Conservation (phyloP, 78 protist species). For the Tieghemostelium lacteum region DNA sequence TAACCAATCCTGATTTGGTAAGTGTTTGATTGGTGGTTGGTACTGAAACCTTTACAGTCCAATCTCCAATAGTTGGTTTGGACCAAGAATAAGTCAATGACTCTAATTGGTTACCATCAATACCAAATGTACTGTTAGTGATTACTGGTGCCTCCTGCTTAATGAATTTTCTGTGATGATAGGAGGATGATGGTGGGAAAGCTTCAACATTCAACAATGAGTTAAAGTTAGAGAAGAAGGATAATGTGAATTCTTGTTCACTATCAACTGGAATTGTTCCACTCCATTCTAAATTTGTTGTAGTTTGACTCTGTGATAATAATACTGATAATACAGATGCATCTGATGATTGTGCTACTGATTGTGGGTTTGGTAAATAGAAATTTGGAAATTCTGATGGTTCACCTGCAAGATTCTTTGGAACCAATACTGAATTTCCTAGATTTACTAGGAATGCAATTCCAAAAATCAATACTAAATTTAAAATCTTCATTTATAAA, state of each 20-base stretch:
- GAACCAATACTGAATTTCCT: constrained; percentile 9
- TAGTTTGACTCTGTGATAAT: constrained; percentile 7
- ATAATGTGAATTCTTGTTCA: constrained; percentile 26
- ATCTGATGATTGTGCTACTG: constrained; percentile 52
- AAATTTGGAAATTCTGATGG: constrained; percentile 43
- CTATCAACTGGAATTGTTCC: constrained; percentile 63
- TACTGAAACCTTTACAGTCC: constrained; percentile 52
- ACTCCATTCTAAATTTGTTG: constrained; percentile 23
- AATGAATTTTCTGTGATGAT: background rate
- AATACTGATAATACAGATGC: constrained; percentile 11
- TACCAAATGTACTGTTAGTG: constrained; percentile 40
- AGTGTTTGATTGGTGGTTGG: background rate
- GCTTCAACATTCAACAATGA: constrained; percentile 10
- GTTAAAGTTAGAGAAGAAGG: constrained; percentile 15
- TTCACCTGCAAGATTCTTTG: constrained; percentile 62
- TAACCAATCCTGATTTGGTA: constrained; percentile 1
- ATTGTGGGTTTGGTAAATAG: constrained; percentile 37
- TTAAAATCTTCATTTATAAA: no score
- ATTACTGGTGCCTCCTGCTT: constrained; percentile 3
- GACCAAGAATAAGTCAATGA: constrained; percentile 26
- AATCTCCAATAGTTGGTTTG: constrained; percentile 40
- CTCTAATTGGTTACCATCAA: constrained; percentile 45
- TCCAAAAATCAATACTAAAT: no score
- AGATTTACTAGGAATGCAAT: no score
- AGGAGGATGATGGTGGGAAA: constrained; percentile 7